These are phyloP conservation scores for Silene conica DNA, from an alignment of 148 eudicot genomes.

Conservation along the genomic window DNA sequence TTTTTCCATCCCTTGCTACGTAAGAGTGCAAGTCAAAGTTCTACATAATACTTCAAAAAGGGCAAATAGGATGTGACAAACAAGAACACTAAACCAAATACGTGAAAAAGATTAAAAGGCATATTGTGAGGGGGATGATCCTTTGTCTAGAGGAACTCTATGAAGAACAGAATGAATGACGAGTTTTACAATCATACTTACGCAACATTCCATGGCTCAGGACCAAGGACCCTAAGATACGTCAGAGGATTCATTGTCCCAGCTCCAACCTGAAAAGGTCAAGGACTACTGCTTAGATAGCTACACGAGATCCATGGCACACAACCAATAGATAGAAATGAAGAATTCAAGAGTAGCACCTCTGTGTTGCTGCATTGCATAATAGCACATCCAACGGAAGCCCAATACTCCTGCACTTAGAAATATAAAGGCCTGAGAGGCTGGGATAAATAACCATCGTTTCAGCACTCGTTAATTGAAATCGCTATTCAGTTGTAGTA, in stretches of 20 bases:
- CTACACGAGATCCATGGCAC: background rate
- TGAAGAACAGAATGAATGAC: background rate
- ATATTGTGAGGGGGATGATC: background rate
- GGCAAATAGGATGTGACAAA: background rate
- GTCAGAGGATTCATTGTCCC: constrained; percentile 99
- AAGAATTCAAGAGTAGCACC: constrained; percentile 36
- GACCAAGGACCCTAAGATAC: constrained; percentile 93
- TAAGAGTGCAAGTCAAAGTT: too few species aligned
- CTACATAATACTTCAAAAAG: too few species aligned
- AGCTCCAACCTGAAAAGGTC: constrained; percentile 83
- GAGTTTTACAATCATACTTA: constrained; percentile 42
- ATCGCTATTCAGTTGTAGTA: background rate
- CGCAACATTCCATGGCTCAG: constrained; percentile 99
- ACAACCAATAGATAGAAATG: too few species aligned
- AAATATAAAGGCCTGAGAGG: constrained; percentile 14
- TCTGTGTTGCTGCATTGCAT: constrained; percentile 99
- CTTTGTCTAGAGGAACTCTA: background rate
- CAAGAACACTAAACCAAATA: background rate
- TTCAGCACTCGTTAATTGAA: background rate
- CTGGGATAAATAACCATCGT: constrained; percentile 1
- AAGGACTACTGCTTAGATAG: constrained; percentile 6
- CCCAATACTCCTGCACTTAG: constrained; percentile 82
- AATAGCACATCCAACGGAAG: constrained; percentile 98
- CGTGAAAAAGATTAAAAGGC: background rate
- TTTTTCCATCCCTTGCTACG: too few species aligned